Base-by-base conservation (phyloP, 208 protist species). In the Trypanosoma avium region DNA sequence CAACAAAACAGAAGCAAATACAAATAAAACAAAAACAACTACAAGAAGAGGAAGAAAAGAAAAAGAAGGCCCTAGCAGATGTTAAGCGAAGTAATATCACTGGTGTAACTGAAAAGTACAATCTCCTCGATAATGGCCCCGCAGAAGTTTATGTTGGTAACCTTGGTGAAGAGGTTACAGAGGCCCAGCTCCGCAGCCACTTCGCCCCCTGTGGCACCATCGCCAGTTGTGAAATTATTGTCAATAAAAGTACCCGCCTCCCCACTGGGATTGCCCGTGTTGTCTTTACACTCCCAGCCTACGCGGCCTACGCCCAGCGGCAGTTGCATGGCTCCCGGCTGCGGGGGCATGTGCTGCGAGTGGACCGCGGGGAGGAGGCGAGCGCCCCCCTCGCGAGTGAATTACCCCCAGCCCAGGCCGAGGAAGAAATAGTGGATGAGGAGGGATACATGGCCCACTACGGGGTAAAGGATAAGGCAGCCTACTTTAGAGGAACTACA, bases 401-500 rank as follows among this genome's bases (percentile, higher is more conserved):
- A 64, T 57, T 82, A 21, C 36, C 67, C 26, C 68, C 67, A 3
- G 67, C 8, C n/a, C 63, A 59, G 13, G 71, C 78, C 7, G 75
- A 73, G 4, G 79, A 77, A 12, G 86, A 92, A 26, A 82, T 71
- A 21, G 64, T 86, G 53, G 88, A 90, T 67, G 90, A 93, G 71
- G 86, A 92, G 59, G 86, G 78, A 22, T 83, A 81, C 55, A 74
- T 84, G 58, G 77, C 79, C 67, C 71, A 70, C 65, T 88, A 88
- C 77, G 86, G 89, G 8, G 81, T 93, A 36, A 82, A 49, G 60
- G 82, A 92, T 68, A 91, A 92, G 77, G 70, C 63, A 27, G 67
- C 54, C 30, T 92, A 84, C 80, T 95, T 95, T 69, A 90, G 86
- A 68, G 85, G 85, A 13, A 95, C 89, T 9, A 88, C 86, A 29